Evolutionary conservation across 495 filamentous ascomycete species (phyloP).

Genomic region (Lasiosphaeria miniovina): DNA sequence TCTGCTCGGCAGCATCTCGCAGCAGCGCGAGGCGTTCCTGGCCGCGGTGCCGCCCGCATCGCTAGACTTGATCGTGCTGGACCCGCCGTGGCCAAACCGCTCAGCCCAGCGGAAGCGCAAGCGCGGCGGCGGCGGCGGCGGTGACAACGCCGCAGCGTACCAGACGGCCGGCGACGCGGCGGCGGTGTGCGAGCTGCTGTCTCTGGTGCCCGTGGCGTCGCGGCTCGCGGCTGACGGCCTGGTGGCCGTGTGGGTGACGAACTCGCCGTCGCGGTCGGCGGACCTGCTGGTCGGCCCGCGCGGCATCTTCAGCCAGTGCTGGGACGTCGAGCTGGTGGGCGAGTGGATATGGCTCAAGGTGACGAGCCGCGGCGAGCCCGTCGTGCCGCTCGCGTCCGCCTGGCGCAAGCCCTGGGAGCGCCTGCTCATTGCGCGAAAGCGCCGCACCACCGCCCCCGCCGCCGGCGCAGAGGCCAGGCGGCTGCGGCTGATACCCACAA

Average conservation of each 20-base stretch:
- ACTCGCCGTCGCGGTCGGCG: conserved; percentile 56
- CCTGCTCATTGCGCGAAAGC: conserved; percentile 63
- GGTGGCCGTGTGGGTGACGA: conserved; percentile 87
- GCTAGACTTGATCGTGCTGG: conserved; percentile 81
- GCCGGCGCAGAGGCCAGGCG: conserved; percentile 3
- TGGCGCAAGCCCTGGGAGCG: conserved; percentile 89
- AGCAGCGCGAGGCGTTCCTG: conserved; percentile 30
- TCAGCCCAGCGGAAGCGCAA: conserved; percentile 69
- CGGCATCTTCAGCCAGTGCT: conserved; percentile 53
- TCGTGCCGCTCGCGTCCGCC: conserved; percentile 61
- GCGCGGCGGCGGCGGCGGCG: conserved; percentile 9
- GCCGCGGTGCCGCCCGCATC: conserved; percentile 29
- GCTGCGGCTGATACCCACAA: conserved; percentile 12
- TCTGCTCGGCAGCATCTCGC: conserved; percentile 42
- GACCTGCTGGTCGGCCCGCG: conserved; percentile 51
- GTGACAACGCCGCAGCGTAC: conserved; percentile 42
- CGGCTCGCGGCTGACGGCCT: conserved; percentile 53
- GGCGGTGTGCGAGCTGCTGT: conserved; percentile 43
- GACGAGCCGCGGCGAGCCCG: conserved; percentile 65
- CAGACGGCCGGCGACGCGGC: conserved; percentile 43
- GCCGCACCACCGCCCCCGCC: neutral
- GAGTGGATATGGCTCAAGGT: conserved; percentile 95
- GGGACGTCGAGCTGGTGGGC: conserved; percentile 64
- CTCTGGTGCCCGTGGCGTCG: conserved; percentile 52
- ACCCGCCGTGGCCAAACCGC: conserved; percentile 94